phyloP scores from a whole-genome alignment of 129 eudicot species.

The Tanacetum coccineum region DNA sequence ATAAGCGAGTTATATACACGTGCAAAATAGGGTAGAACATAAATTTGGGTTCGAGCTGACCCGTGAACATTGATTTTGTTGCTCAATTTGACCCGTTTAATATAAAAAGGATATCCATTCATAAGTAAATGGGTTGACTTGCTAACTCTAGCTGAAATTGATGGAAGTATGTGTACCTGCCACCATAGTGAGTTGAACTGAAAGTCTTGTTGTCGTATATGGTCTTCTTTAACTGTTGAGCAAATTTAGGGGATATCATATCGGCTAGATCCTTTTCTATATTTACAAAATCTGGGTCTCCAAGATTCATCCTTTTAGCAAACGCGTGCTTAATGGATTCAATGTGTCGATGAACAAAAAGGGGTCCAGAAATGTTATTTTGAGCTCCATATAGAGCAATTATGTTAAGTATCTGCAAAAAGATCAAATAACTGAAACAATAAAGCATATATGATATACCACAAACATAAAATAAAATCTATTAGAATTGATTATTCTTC shows the following conservation, averaged over 20 bases:
- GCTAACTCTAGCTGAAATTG: not conserved
- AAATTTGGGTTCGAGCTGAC: not conserved
- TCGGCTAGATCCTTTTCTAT: constrained; percentile 24
- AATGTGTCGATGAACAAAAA: constrained; percentile 37
- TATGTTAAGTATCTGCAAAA: constrained; percentile 45
- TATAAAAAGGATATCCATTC: too few relatives aligned
- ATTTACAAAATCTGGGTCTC: constrained; percentile 53
- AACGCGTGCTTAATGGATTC: constrained; percentile 49
- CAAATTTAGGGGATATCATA: constrained; percentile 46
- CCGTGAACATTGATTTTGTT: not conserved
- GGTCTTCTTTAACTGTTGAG: constrained; percentile 35
- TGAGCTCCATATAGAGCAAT: constrained; percentile 34
- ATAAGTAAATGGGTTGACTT: too few relatives aligned
- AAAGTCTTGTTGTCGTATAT: constrained; percentile 47
- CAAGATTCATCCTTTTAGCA: constrained; percentile 45
- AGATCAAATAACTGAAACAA: not conserved
- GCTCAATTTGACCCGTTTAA: not conserved
- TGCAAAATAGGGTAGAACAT: not conserved
- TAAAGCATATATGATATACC: too few relatives aligned
- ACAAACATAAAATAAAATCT: not conserved
- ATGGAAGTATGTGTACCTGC: constrained; percentile 26
- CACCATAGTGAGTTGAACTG: constrained; percentile 34
- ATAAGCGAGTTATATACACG: not conserved
- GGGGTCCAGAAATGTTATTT: constrained; percentile 23
- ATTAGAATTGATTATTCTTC: too few relatives aligned